Conservation (phyloP, 1,139 yeast species). For the Pneumocystis sp. region DNA sequence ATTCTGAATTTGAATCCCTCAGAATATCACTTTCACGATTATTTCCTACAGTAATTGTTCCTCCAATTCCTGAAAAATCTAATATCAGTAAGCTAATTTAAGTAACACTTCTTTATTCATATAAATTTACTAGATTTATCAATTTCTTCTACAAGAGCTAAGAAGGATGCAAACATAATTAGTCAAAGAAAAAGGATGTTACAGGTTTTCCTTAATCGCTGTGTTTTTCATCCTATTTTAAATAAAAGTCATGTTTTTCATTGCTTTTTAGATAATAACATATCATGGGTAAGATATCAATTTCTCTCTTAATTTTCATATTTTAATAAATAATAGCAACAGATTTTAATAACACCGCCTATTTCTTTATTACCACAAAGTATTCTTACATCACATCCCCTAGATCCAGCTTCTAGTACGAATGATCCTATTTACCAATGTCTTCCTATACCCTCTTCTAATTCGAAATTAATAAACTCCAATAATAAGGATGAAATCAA, state of each 20-base stretch:
- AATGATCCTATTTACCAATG: constrained; percentile 44
- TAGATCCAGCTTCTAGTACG: constrained; percentile 31
- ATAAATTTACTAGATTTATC: constrained; percentile 28
- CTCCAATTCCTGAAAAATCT: constrained; percentile 94
- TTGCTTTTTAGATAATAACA: constrained; percentile 70
- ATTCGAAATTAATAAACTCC: constrained; percentile 23
- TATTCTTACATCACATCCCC: constrained; percentile 40
- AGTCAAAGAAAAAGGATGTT: constrained; percentile 63
- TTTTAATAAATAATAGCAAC: constrained; percentile 18
- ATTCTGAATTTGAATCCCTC: constrained; percentile 80
- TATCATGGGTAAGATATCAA: constrained; percentile 41
- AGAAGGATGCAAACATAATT: constrained; percentile 37
- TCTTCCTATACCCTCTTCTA: constrained; percentile 47
- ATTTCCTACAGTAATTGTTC: constrained; percentile 71
- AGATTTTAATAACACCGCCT: constrained; percentile 42
- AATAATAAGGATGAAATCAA: constrained; percentile 22
- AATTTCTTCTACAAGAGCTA: constrained; percentile 41
- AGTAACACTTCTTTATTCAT: not conserved
- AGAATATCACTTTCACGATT: constrained; percentile 52
- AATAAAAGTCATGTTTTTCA: constrained; percentile 49
- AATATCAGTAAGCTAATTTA: constrained; percentile 26
- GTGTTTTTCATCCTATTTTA: constrained; percentile 43
- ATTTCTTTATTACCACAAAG: constrained; percentile 40
- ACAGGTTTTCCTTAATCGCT: constrained; percentile 61
- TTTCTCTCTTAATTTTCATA: not conserved